These are phyloP conservation scores for Ustilago tritici DNA, from an alignment of 1,284 basidiomycete genomes.

Conservation along the genomic window DNA sequence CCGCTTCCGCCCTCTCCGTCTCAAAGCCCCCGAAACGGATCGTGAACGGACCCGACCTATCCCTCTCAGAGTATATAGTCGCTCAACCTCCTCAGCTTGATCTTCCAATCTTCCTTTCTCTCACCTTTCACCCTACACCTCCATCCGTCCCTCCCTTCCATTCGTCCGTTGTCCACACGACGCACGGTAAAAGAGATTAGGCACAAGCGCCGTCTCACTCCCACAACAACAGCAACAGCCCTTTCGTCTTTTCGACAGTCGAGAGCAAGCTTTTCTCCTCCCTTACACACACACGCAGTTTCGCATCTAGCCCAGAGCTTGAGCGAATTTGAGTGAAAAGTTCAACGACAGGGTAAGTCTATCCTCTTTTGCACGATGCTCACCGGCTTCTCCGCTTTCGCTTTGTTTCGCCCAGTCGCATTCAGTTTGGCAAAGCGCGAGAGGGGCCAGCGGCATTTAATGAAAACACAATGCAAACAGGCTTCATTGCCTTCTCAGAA, in stretches of 20 bases:
- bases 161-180: slow-evolving; percentile 20
- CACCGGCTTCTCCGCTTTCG: not conserved
- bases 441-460: not conserved
- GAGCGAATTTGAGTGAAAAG: slow-evolving; percentile 26
- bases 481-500: slow-evolving; percentile 18
- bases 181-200: slow-evolving; percentile 34
- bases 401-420: not conserved
- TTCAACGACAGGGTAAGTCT: slow-evolving; percentile 33
- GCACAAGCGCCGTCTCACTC: slow-evolving; percentile 47
- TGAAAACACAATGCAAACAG: not conserved
- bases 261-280: slow-evolving; percentile 26
- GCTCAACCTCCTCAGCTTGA: slow-evolving; percentile 3
- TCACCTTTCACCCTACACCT: slow-evolving; percentile 23
- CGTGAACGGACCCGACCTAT: not conserved
- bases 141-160: slow-evolving; percentile 12
- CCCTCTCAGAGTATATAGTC: slow-evolving; percentile 36
- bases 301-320: slow-evolving; percentile 9
- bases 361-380: not conserved
- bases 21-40: not conserved
- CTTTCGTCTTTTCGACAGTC: slow-evolving; percentile 22
- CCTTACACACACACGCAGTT: slow-evolving; percentile 1
- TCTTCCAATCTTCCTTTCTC: slow-evolving; percentile 10
- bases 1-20: not conserved
- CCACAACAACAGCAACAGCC: slow-evolving; percentile 9
- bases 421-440: not conserved